phyloP scores from a whole-genome alignment of 495 filamentous ascomycete species.

The Astrothelium subdiscretum region DNA sequence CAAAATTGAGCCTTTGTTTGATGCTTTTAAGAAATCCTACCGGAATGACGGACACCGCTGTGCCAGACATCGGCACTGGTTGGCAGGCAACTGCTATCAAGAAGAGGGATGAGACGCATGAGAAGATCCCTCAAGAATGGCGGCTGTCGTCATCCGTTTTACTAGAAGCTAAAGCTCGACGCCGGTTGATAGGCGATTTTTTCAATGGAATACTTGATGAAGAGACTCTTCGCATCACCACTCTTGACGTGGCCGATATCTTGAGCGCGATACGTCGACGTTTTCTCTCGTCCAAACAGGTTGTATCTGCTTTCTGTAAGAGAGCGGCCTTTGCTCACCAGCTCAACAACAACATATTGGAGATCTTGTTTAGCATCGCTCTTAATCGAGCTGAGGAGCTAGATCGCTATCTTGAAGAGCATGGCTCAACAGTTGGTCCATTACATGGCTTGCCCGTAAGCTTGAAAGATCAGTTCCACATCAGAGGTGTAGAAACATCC shows the following conservation, averaged over 20 bases:
- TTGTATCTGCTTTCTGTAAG: constrained; percentile 43
- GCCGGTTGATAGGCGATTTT: constrained; percentile 36
- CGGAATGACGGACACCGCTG: not conserved
- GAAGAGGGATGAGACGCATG: constrained; percentile 42
- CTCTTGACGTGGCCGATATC: constrained; percentile 27
- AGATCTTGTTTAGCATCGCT: constrained; percentile 29
- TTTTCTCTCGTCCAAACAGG: constrained; percentile 25
- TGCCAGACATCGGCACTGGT: not conserved
- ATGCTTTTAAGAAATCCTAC: not conserved
- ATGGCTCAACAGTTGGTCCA: constrained; percentile 32
- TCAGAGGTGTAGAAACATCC: constrained; percentile 5
- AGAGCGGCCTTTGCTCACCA: constrained; percentile 47
- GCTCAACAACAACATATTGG: constrained; percentile 32
- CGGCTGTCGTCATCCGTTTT: constrained; percentile 37
- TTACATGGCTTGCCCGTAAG: constrained; percentile 26
- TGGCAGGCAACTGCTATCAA: constrained; percentile 37
- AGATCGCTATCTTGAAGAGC: constrained; percentile 22
- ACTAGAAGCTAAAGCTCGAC: constrained; percentile 43
- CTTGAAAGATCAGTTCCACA: constrained; percentile 31
- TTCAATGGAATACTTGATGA: constrained; percentile 45
- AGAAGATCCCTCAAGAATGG: constrained; percentile 49
- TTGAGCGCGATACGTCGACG: constrained; percentile 20
- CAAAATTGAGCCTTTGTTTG: not conserved
- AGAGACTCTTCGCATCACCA: constrained; percentile 37
- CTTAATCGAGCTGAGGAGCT: constrained; percentile 22